Conservation (phyloP, 139 green algal species). For the Trebouxia sp. region DNA sequence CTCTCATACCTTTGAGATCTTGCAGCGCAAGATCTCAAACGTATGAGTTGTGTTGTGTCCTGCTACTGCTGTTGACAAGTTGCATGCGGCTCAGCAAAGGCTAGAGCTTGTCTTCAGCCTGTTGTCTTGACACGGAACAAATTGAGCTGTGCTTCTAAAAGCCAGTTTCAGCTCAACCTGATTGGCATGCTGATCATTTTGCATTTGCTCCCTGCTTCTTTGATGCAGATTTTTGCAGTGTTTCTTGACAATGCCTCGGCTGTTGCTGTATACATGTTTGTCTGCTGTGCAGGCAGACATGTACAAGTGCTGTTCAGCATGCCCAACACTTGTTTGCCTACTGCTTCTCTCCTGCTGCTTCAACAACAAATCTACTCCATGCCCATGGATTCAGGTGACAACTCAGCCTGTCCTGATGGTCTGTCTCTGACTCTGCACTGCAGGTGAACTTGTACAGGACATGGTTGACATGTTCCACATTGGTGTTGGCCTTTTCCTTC, state of each 20-base stretch:
- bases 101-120: too few species aligned
- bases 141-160: too few species aligned
- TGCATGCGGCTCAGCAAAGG: too few species aligned
- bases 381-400: background rate
- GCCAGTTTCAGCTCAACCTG: too few species aligned
- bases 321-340: background rate
- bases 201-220: too few species aligned
- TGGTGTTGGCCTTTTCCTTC: constrained; percentile 56
- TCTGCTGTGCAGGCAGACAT: background rate
- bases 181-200: too few species aligned
- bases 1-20: too few species aligned
- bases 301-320: background rate
- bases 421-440: background rate
- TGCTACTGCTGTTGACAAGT: too few species aligned
- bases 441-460: constrained; percentile 54
- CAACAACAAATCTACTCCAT: background rate
- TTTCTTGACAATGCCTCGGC: background rate
- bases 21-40: too few species aligned
- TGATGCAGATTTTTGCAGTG: too few species aligned
- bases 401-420: background rate
- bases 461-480: constrained; percentile 47
- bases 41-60: too few species aligned
- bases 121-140: too few species aligned
- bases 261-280: background rate
- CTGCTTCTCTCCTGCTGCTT: background rate